Evolutionary conservation across 2,329 filamentous ascomycete genomes (phyloP), one percentile per base, ranked within the genome.

Genomic region (Leptographium lundbergii): DNA sequence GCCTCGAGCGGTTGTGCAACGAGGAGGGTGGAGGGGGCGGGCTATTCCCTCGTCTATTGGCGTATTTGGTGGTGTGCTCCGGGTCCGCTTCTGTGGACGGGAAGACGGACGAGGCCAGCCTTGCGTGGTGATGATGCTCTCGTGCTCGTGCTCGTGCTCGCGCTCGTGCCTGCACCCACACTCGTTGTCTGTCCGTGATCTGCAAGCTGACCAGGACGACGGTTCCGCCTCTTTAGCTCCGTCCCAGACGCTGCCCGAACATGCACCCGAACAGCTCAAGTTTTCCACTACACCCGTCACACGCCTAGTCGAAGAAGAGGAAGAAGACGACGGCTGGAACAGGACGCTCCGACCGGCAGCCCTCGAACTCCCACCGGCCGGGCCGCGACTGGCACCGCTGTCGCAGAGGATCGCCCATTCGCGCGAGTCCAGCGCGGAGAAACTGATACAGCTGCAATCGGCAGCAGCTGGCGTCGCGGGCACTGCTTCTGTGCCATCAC

Each of bases 231-330:
- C 17, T 29, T 13, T 48, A 83, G 80, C 79, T 75, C 77, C 78
- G 75, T 81, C 80, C 71, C 79, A 82, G 75, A 75, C 78, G 73
- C 73, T 77, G 74, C 76, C 78, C 70, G 80, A 82, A 68, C 77
- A 79, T 68, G 69, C 73, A 65, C 73, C 76, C 68, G 78, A 81
- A 66, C 71, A 75, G 64, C 67, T 74, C 66, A 81, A 79, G 69
- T 79, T 79, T 67, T 74, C 78, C 60, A 71, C 77, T 58, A 75
- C 77, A 65, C 69, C 77, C 64, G 73, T 76, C 62, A 73, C 76
- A 59, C 76, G 76, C 67, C 74, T 80, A 61, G 77, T 80, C 68
- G 75, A 80, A 69, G 76, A 80, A 66, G 77, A 80, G 68, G 75
- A 80, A 69, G 77, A 80, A 67, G 73, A 76, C 65, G 70, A 68